These are phyloP conservation scores for Rhytidiadelphus loreus DNA, from an alignment of 225 moss, liverwort and hornwort species.

Conservation along the genomic window DNA sequence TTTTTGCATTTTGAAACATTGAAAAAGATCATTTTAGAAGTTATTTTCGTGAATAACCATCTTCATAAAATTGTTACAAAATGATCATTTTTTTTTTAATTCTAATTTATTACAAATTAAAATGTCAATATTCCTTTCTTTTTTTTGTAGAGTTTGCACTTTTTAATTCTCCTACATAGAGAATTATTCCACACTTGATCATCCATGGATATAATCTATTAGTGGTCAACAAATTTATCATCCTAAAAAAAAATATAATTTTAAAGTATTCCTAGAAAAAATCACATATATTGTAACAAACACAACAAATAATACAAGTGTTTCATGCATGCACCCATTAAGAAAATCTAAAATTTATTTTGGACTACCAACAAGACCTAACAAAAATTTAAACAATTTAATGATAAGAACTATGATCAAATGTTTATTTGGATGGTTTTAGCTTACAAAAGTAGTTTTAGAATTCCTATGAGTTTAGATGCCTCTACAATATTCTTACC, in stretches of 20 bases:
- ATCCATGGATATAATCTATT: not conserved
- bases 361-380: not conserved
- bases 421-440: not conserved
- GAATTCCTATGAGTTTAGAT: not conserved
- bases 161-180: not conserved
- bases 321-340: not conserved
- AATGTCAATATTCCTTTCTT: not conserved
- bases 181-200: not conserved
- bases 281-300: not conserved
- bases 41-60: not conserved
- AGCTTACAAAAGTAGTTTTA: not conserved
- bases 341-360: not conserved
- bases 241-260: not conserved
- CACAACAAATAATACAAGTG: not conserved
- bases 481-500: not conserved
- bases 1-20: no score
- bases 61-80: not conserved
- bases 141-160: not conserved
- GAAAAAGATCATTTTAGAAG: not conserved
- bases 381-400: not conserved
- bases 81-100: fast-evolving
- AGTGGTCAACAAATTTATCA: not conserved
- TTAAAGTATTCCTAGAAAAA: not conserved
- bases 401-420: not conserved
- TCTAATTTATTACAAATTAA: not conserved